Evolutionary conservation across 2,329 filamentous ascomycete genomes (phyloP).

Genomic region (Aspergillus sp.): DNA sequence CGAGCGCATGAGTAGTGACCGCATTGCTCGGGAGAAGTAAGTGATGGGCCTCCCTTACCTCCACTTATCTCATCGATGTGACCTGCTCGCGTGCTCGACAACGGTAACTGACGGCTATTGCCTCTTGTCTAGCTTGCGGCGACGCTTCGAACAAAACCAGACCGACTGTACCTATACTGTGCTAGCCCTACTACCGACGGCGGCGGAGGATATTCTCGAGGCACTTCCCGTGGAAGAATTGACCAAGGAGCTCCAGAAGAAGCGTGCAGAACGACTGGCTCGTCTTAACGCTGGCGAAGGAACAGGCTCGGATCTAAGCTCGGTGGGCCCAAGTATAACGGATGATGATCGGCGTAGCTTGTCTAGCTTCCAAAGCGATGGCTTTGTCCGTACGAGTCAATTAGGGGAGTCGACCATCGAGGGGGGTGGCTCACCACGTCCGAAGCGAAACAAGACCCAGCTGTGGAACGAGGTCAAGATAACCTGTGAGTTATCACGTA

Average conservation of each 20-base stretch:
- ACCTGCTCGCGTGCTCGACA: slow-evolving; percentile 16
- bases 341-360: slow-evolving; percentile 83
- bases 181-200: slow-evolving; percentile 89
- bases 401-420: slow-evolving; percentile 59
- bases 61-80: background rate
- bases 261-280: slow-evolving; percentile 74
- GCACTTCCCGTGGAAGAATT: slow-evolving; percentile 89
- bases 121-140: slow-evolving; percentile 68
- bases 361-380: slow-evolving; percentile 74
- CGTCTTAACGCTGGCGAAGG: slow-evolving; percentile 59
- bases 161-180: slow-evolving; percentile 98
- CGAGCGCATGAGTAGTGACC: slow-evolving; percentile 94
- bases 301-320: slow-evolving; percentile 58
- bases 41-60: slow-evolving; percentile 27
- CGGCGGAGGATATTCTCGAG: slow-evolving; percentile 83
- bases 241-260: slow-evolving; percentile 89
- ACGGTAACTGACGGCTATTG: slow-evolving; percentile 14
- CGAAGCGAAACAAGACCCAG: slow-evolving; percentile 83
- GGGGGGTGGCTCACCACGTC: slow-evolving; percentile 47
- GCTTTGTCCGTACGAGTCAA: slow-evolving; percentile 81
- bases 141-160: slow-evolving; percentile 97
- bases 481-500: slow-evolving; percentile 63
- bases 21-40: slow-evolving; percentile 95
- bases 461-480: slow-evolving; percentile 98
- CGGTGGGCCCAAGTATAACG: slow-evolving; percentile 66